Conservation (phyloP, 306 rosid genomes). For the Mucuna pruriens region DNA sequence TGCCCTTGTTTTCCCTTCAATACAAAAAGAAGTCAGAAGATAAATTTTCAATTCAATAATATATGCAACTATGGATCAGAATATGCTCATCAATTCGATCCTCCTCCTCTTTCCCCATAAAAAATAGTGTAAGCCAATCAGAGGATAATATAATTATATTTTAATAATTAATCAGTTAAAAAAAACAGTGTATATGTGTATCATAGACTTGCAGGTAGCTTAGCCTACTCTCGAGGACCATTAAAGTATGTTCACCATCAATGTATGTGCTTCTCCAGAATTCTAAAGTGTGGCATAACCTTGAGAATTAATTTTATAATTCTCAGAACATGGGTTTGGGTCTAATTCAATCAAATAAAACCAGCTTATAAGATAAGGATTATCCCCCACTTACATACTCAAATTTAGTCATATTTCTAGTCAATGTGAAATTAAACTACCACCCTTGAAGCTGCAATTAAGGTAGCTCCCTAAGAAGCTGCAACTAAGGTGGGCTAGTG, state of each 20-base stretch:
- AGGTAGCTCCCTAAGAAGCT: no score
- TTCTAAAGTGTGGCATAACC: neutral
- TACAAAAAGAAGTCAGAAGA: conserved; percentile 38
- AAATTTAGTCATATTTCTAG: no score
- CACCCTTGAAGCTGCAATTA: no score
- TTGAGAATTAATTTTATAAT: neutral
- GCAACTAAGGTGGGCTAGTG: no score
- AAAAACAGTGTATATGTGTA: neutral
- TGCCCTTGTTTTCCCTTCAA: conserved; percentile 95
- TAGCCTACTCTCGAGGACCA: conserved; percentile 14
- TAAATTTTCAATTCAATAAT: conserved; percentile 30
- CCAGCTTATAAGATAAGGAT: no score
- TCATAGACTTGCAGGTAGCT: no score
- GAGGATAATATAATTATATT: conserved; percentile 18
- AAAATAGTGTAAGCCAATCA: neutral
- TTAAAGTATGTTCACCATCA: neutral
- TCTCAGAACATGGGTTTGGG: no score
- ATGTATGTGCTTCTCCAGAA: conserved; percentile 14
- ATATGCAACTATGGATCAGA: conserved; percentile 5
- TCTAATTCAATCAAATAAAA: no score
- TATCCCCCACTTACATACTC: no score
- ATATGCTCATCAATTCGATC: conserved; percentile 18
- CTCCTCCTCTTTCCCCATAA: neutral
- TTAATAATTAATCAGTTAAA: neutral
- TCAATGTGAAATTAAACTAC: no score